A percentile compares a stretch with the other conserved stretches of the same genome.
phyloP scores from a whole-genome alignment of 2,329 filamentous ascomycete genomes.

The Zalaria obscura region DNA sequence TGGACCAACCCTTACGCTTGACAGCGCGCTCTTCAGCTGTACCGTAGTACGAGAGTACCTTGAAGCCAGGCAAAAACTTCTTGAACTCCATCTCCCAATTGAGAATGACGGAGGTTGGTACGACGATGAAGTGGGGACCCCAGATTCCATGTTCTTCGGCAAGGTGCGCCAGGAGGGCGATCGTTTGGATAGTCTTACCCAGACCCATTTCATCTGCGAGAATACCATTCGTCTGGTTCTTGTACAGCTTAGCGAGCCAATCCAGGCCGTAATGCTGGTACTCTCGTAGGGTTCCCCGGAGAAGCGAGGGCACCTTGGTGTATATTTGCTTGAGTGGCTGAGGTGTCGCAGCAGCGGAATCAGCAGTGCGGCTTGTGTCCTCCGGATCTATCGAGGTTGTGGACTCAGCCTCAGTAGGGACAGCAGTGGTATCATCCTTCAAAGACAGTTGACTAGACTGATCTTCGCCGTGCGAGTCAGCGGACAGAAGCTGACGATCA shows the following conservation, averaged over 20 bases:
- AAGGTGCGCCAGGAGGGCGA: slow-evolving; percentile 80
- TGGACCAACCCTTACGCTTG: slow-evolving; percentile 87
- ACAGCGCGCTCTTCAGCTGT: slow-evolving; percentile 80
- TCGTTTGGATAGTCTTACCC: slow-evolving; percentile 97
- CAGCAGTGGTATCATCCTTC: slow-evolving; percentile 7
- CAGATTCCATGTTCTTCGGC: slow-evolving; percentile 82
- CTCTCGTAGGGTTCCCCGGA: slow-evolving; percentile 80
- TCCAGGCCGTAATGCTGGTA: slow-evolving; percentile 97
- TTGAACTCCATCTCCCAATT: slow-evolving; percentile 99
- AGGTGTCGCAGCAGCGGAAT: slow-evolving; percentile 6
- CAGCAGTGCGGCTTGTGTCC: slow-evolving; percentile 4
- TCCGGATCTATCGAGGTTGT: slow-evolving; percentile 8
- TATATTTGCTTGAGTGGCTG: slow-evolving; percentile 9
- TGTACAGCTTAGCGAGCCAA: slow-evolving; percentile 88
- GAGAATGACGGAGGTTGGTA: slow-evolving; percentile 94
- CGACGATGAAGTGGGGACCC: slow-evolving; percentile 91
- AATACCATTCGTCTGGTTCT: slow-evolving; percentile 87
- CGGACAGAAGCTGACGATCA: slow-evolving; percentile 4
- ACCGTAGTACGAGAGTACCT: slow-evolving; percentile 94
- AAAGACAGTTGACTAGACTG: slow-evolving; percentile 7
- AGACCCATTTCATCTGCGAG: slow-evolving; percentile 97
- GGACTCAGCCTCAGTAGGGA: slow-evolving; percentile 7
- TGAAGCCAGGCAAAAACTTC: slow-evolving; percentile 96
- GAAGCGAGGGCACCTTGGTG: slow-evolving; percentile 48
- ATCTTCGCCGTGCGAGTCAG: slow-evolving; percentile 6